phyloP scores from a whole-genome alignment of 179 eudicot species.

The Spergularia azorica region DNA sequence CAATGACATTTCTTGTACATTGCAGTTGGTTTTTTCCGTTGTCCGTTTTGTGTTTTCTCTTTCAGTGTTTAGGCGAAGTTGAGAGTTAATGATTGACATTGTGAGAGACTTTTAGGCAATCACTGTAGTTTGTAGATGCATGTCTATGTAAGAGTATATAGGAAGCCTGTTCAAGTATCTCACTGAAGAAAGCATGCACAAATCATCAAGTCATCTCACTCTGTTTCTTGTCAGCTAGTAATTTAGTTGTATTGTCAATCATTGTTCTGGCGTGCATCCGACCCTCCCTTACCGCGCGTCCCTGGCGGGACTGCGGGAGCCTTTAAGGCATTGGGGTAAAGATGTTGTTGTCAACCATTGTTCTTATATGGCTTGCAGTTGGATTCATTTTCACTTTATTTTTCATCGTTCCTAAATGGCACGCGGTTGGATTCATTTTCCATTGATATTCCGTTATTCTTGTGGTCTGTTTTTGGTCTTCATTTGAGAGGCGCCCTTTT shows the following conservation, averaged over 20 bases:
- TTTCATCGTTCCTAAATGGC: no score
- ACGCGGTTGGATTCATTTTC: background rate
- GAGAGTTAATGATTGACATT: background rate
- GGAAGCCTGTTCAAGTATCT: background rate
- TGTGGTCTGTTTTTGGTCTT: no score
- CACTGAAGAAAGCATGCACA: no score
- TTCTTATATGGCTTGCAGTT: no score
- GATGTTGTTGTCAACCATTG: no score
- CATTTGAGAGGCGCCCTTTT: no score
- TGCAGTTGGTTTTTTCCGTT: background rate
- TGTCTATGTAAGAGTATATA: background rate
- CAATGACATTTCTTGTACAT: slow-evolving; percentile 7
- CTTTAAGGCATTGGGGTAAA: no score
- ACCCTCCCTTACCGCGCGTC: no score
- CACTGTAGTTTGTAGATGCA: background rate
- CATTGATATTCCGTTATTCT: background rate
- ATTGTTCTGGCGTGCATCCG: no score
- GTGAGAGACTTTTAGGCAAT: background rate
- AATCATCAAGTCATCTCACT: background rate
- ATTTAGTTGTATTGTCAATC: background rate
- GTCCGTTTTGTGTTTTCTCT: background rate
- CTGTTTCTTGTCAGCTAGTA: background rate
- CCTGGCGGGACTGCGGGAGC: no score
- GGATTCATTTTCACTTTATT: no score
- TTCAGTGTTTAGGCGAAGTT: background rate